phyloP scores from a whole-genome alignment of 2,329 filamentous ascomycete genomes.

The Penicillium digitatum region DNA sequence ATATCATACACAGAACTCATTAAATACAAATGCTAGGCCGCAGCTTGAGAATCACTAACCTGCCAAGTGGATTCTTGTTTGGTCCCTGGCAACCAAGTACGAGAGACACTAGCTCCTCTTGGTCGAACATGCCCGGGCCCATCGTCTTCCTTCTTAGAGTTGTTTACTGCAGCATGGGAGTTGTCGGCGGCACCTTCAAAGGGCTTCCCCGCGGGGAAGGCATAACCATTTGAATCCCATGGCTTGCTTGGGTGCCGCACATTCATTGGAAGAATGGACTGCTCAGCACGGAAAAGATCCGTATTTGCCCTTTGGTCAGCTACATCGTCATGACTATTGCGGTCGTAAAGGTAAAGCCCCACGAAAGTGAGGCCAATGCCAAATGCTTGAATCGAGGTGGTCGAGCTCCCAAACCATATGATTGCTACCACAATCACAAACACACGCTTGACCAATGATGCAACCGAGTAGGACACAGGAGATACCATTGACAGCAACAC shows the following conservation, averaged over 20 bases:
- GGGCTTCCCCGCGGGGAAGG: slow-evolving; percentile 29
- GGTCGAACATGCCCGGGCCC: slow-evolving; percentile 43
- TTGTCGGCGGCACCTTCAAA: slow-evolving; percentile 21
- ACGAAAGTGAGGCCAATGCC: slow-evolving; percentile 88
- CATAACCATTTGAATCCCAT: slow-evolving; percentile 38
- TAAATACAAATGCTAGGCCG: slow-evolving; percentile 14
- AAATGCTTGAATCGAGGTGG: slow-evolving; percentile 73
- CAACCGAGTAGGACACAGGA: slow-evolving; percentile 94
- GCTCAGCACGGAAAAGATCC: slow-evolving; percentile 59
- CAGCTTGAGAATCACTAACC: slow-evolving; percentile 41
- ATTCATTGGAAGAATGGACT: slow-evolving; percentile 65
- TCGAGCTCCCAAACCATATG: slow-evolving; percentile 90
- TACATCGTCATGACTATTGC: slow-evolving; percentile 81
- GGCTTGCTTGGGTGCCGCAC: slow-evolving; percentile 34
- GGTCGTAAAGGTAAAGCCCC: slow-evolving; percentile 92
- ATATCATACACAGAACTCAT: slow-evolving; percentile 15
- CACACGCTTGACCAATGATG: slow-evolving; percentile 91
- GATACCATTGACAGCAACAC: slow-evolving; percentile 87
- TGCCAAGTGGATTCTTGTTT: slow-evolving; percentile 84
- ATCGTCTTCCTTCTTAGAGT: slow-evolving; percentile 44
- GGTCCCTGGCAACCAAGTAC: slow-evolving; percentile 69
- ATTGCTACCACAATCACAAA: slow-evolving; percentile 95
- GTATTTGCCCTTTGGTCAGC: slow-evolving; percentile 72
- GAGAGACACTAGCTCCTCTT: slow-evolving; percentile 38
- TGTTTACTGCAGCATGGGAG: slow-evolving; percentile 18